Conservation (phyloP, 2,329 filamentous ascomycete species). For the Penicillium sp. region DNA sequence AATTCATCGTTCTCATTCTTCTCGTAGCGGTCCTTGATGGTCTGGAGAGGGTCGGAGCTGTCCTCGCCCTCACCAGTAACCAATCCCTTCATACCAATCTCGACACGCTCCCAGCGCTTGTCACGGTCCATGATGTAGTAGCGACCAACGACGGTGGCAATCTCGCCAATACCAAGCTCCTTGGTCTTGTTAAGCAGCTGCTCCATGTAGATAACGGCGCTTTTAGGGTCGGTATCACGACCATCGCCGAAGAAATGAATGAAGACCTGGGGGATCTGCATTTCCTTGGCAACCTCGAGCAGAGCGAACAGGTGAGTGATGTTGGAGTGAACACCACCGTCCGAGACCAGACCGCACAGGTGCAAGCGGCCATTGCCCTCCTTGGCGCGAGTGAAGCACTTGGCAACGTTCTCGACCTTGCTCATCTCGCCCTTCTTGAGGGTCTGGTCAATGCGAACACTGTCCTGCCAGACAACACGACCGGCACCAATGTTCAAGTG, state of each 20-base stretch:
- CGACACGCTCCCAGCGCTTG: constrained; percentile 96
- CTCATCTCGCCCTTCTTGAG: constrained; percentile 82
- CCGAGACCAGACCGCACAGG: constrained; percentile 85
- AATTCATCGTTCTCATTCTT: constrained; percentile 94
- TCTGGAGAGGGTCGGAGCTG: constrained; percentile 77
- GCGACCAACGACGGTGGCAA: constrained; percentile 89
- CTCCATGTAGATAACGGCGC: constrained; percentile 81
- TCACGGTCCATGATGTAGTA: constrained; percentile 99
- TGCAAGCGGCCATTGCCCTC: constrained; percentile 89
- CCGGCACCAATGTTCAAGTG: constrained; percentile 98
- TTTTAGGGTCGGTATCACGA: constrained; percentile 97
- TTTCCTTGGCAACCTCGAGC: constrained; percentile 84
- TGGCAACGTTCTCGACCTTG: constrained; percentile 73
- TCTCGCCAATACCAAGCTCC: constrained; percentile 80
- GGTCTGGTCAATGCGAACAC: constrained; percentile 91
- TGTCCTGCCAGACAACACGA: constrained; percentile 96
- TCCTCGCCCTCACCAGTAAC: constrained; percentile 83
- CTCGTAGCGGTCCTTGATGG: constrained; percentile 83
- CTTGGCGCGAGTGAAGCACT: constrained; percentile 75
- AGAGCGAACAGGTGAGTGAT: constrained; percentile 89
- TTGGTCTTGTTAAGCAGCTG: constrained; percentile 75
- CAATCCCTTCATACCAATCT: constrained; percentile 84
- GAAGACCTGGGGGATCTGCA: constrained; percentile 83
- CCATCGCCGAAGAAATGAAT: constrained; percentile 99
- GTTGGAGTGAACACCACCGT: constrained; percentile 96